Base-by-base conservation (phyloP, 257 asterid genomes). In the Solanum virginianum region DNA sequence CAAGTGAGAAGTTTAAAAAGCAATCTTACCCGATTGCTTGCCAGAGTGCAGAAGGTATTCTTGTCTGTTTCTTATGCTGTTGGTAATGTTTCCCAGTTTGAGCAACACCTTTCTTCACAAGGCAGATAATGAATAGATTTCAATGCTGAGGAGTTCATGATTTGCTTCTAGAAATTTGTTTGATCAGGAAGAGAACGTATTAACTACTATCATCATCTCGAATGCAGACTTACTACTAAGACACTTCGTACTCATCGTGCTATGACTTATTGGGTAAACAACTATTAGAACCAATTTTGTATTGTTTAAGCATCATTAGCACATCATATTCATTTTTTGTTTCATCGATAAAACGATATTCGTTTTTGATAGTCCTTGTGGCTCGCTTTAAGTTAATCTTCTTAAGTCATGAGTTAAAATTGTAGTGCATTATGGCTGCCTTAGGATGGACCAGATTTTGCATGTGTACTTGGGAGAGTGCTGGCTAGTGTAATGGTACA, bases 1-100 rank as follows among this genome's bases (percentile, higher is more conserved):
- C 98, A 87, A 56, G 99, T 97, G 81, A 91, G 99, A 69, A 92
- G 97, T 87, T 90, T 97, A 88, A 97, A 97, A 88, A 97, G 98
- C 91, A 95, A 95, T 90, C 98, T 97, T 68, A 97, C 99, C 69
- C 93, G 96, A 72, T 89, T 95, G 89, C 98, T 97, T 85, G 99
- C 99, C 39, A 89, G 96, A 41, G 99, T 97, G 63, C 99, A 97
- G 87, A 97, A 94, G 98, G 99, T 97, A 92, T 54, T 51, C 10
- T 45, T 10, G 15, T 29, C 55, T n/a, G 26, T 86, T 41, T 84
- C 29, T 87, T 81, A 49, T 80, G 26, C 80, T 81, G 71, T 60
- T 43, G 54, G 24, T 49, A 13, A 32, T 26, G 17, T 53, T 75
- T 51, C 17, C 45, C 16, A 77, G 16, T 69, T 39, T 36, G 79